A percentile compares a stretch with the other conserved stretches of the same genome.
These are phyloP conservation scores for Chlamydomonas incerta DNA, from an alignment of 139 green algal genomes.

Conservation along the genomic window DNA sequence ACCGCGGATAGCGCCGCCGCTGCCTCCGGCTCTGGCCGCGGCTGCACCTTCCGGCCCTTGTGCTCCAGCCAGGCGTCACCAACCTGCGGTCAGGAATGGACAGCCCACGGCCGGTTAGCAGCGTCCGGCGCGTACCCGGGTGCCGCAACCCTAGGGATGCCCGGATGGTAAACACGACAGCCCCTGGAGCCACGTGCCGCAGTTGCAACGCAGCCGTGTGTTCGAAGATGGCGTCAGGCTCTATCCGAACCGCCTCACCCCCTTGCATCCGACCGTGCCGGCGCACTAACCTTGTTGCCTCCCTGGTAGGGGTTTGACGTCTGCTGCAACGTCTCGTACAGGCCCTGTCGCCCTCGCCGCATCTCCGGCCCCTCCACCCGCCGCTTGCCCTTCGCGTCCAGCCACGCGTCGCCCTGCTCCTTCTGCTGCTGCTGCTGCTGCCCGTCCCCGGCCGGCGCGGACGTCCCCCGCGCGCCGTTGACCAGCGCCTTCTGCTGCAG, in stretches of 20 bases:
- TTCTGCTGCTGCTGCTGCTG: slow-evolving; percentile 12
- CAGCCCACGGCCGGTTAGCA: too few species aligned
- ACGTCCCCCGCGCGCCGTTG: not conserved
- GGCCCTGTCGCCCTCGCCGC: slow-evolving; percentile 39
- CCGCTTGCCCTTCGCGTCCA: slow-evolving; percentile 60
- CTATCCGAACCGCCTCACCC: too few species aligned
- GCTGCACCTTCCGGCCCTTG: slow-evolving; percentile 33
- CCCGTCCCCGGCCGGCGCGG: not conserved
- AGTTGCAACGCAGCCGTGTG: too few species aligned
- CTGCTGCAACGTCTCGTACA: slow-evolving; percentile 63
- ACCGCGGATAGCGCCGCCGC: slow-evolving; percentile 8
- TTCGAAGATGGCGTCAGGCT: too few species aligned
- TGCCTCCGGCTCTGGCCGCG: not conserved
- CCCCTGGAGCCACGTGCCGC: too few species aligned
- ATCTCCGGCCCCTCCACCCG: slow-evolving; percentile 27
- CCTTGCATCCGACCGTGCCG: too few species aligned
- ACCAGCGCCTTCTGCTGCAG: slow-evolving; percentile 40
- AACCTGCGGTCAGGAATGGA: slow-evolving; percentile 1
- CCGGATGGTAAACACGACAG: too few species aligned
- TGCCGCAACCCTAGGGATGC: too few species aligned
- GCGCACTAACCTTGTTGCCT: slow-evolving; percentile 10
- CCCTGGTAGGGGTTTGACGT: slow-evolving; percentile 54
- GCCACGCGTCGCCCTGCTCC: slow-evolving; percentile 48
- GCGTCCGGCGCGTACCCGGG: too few species aligned
- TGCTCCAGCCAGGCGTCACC: slow-evolving; percentile 46